Conservation (phyloP, 257 asterid species). For the Parsonsia alboflavescens region DNA sequence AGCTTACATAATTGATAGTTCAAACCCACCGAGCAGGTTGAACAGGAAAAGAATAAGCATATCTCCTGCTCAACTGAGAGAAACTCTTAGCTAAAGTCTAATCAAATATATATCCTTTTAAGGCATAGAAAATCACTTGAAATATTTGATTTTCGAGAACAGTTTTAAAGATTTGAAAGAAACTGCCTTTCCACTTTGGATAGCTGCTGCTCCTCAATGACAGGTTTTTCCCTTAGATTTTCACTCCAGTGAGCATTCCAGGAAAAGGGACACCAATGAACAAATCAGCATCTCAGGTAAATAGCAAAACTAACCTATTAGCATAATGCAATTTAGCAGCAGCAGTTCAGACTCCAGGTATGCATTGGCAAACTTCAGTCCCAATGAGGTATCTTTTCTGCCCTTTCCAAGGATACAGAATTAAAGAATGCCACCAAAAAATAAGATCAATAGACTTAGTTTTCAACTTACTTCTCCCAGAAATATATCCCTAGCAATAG, state of each 20-base stretch:
- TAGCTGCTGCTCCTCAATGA: background rate
- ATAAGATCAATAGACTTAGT: too few species aligned
- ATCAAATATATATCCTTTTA: background rate
- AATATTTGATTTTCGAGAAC: too few species aligned
- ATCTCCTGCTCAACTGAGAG: background rate
- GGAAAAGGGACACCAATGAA: background rate
- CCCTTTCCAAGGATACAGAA: background rate
- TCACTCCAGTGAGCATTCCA: background rate
- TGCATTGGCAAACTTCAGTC: background rate
- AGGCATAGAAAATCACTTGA: too few species aligned
- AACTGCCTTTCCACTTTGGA: background rate
- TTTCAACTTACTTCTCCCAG: too few species aligned
- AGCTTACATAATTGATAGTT: background rate
- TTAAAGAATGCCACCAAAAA: background rate
- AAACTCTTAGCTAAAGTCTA: background rate
- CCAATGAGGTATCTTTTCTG: background rate
- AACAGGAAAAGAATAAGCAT: background rate
- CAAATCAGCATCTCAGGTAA: background rate
- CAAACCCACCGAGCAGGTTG: background rate
- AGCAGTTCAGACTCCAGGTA: background rate
- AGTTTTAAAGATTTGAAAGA: background rate
- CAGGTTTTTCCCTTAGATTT: background rate
- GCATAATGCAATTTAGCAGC: background rate
- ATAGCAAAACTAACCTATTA: background rate
- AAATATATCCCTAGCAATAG: too few species aligned